Evolutionary conservation across 805 yeast genomes (phyloP), one percentile per base, ranked within the genome.

Genomic region (Tetrapisispora phaffii): DNA sequence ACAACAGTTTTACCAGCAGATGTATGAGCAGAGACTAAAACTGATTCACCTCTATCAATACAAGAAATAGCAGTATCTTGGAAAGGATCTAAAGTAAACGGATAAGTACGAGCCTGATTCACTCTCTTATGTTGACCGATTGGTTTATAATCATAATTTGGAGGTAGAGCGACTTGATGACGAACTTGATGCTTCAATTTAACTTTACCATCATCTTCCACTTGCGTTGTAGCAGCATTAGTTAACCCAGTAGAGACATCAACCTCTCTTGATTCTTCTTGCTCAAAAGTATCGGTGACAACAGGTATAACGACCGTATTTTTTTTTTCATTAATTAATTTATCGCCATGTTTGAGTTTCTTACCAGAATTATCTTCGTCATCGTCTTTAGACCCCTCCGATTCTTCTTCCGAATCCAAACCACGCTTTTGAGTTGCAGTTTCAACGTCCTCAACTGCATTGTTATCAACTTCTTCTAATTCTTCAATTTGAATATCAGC

Each of bases 1-100:
- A 89, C 97, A 39, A 89, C 97, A 0, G 97, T 89, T 60, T 89
- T 89, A 69, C 97, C 97, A 10, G 97, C 97, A 42, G 96, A 88
- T 0, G 97, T 89, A 58, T 88, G 97, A 9, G 99, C 99, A 29
- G 97, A 88, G 5, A 93, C 98, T 54, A 93, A 72, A 21, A 93
- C 99, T 1, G 95, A 83, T 67, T 90, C 97, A 54, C 80, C 77
- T 60, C 97, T 75, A 63, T 93, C 97, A 51, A 93, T 93, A 68
- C 97, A 90, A 10, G 96, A 88, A 50, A 93, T 82, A 15, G 97
- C 85, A 17, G 96, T 89, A 55, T 93, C 96, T 70, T 93, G 99
- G 73, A 93, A 93, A 26, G 98, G 97, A 74, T 93, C 99, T 53
- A 93, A 73, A 0, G 80, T 77, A 66, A 93, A 93, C 0, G 97